phyloP scores from a whole-genome alignment of 495 filamentous ascomycete species.

The Hypoxylon perforatum region DNA sequence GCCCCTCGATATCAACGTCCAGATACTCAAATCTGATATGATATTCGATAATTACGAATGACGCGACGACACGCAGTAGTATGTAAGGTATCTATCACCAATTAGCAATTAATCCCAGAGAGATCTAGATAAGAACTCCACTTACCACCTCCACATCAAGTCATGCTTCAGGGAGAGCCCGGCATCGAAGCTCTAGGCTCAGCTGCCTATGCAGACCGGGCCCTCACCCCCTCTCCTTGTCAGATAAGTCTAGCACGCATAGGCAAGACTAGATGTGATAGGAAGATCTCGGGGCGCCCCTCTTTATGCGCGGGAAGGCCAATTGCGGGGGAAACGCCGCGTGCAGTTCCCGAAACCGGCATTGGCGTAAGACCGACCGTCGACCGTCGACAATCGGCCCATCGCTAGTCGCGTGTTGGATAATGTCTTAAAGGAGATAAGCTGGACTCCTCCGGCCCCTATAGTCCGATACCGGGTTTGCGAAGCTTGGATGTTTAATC shows the following conservation, averaged over 20 bases:
- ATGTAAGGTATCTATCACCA: conserved; percentile 28
- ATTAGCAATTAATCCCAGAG: conserved; percentile 41
- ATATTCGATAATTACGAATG: conserved; percentile 17
- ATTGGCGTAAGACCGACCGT: conserved; percentile 16
- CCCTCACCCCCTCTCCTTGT: conserved; percentile 17
- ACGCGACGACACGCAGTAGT: conserved; percentile 22
- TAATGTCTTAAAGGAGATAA: conserved; percentile 15
- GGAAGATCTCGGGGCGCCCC: conserved; percentile 35
- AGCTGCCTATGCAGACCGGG: conserved; percentile 14
- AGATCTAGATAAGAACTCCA: conserved; percentile 35
- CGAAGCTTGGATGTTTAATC: not conserved
- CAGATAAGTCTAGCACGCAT: conserved; percentile 31
- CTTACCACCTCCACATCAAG: conserved; percentile 3
- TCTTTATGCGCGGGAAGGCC: conserved; percentile 23
- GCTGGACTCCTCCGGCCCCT: not conserved
- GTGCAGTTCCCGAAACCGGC: conserved; percentile 45
- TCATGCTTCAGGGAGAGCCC: conserved; percentile 12
- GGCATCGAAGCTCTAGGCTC: conserved; percentile 29
- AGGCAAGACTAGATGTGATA: conserved; percentile 29
- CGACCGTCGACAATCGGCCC: conserved; percentile 18
- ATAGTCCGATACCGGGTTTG: conserved; percentile 41
- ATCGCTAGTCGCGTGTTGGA: conserved; percentile 19
- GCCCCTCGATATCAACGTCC: not conserved
- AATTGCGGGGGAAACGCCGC: conserved; percentile 45
- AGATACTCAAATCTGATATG: conserved; percentile 11